Conservation (phyloP, 306 rosid species). For the Urtica urens region DNA sequence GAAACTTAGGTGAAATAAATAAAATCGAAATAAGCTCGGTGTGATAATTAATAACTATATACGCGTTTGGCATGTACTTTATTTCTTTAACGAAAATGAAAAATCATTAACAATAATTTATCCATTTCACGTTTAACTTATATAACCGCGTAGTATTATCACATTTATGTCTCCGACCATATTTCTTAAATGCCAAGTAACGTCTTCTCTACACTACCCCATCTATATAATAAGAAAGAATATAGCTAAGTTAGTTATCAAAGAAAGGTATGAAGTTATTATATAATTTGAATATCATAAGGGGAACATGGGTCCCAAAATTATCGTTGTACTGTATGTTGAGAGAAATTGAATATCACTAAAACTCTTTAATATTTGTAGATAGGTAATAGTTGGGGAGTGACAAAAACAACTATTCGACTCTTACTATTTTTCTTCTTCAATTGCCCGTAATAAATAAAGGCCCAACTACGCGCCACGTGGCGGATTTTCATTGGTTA, state of each 20-base stretch:
- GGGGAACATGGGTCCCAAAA: too few species aligned
- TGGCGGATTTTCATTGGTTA: constrained; percentile 3
- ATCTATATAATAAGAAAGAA: too few species aligned
- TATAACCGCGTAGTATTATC: not conserved
- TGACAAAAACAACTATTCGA: not conserved
- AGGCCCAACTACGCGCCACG: constrained; percentile 26
- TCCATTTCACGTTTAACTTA: too few species aligned
- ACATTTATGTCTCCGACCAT: not conserved
- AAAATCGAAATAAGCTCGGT: not conserved
- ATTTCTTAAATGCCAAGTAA: not conserved
- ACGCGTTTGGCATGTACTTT: not conserved
- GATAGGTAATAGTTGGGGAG: not conserved
- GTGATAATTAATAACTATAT: not conserved
- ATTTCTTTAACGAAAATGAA: not conserved
- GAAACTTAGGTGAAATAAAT: not conserved
- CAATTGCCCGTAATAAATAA: constrained; percentile 11
- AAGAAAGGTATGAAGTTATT: too few species aligned
- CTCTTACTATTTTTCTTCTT: not conserved
- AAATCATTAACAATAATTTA: not conserved
- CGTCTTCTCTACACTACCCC: too few species aligned
- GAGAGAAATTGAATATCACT: too few species aligned
- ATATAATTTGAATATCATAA: too few species aligned
- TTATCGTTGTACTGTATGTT: too few species aligned
- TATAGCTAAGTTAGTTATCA: too few species aligned
- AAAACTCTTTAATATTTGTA: too few species aligned